Base-by-base conservation (phyloP, 768 basidiomycete species). In the Lentinus brumalis region DNA sequence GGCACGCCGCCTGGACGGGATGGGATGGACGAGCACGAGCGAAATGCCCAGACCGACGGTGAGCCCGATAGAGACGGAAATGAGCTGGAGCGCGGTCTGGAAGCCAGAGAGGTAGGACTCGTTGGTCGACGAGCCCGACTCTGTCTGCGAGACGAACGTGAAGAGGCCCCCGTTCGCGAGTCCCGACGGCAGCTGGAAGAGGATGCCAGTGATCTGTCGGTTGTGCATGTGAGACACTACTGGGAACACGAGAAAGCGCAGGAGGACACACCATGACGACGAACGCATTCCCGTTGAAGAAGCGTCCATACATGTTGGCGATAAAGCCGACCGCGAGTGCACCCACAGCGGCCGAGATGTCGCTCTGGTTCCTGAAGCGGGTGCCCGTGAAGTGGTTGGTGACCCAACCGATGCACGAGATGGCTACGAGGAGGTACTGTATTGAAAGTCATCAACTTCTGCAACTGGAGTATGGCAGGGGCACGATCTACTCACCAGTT, bases 141-240 rank as follows among this genome's bases (percentile, higher is more conserved):
- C 78, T 60, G 83, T 79, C 62, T 83, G 76, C 40, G 80, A 79
- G 11, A 84, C 87, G 67, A 87, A 92, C 61, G 82, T 84, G 62
- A 95, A 80, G 7, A 94, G 82, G 32, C 92, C 92, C 11, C 90
- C 91, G 46, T 85, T 90, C 8, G 87, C 85, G 11, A 94, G 81
- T 41, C 92, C 92, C 8, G 89, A 90, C 0, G 92, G 92, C 1
- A 94, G 81, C 74, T 94, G 93, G 76, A 94, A 90, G 15, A 94
- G 78, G 50, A 94, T 89, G 26, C 89, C 91, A 0, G 88, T 90
- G 63, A 91, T 87, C 81, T 76, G 52, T 44, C 38, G 29, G 26
- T 26, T 26, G 21, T 26, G 21, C 21, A 2, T 26, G 21, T 26
- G 31, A 39, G 26, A 10, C 2, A 38, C 29, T 51, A 2, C 1